Evolutionary conservation across 768 basidiomycete genomes (phyloP), one percentile per base, ranked within the genome.

Genomic region (Pleurotus tuber-regium): DNA sequence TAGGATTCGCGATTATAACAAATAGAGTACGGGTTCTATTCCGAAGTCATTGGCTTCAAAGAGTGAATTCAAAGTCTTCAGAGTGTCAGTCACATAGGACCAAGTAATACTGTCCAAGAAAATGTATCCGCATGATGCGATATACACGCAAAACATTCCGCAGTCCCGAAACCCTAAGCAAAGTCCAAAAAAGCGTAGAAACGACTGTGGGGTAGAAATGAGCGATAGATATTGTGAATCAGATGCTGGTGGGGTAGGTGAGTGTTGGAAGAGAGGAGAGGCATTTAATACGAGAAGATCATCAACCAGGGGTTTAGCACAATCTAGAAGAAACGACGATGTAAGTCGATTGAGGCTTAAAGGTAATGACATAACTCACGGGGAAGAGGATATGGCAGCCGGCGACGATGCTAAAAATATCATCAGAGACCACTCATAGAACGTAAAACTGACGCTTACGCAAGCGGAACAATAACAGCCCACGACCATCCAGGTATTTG

Each of bases 291-390:
- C 2, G 83, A 85, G 68, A 92, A 92, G 39, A 91, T 87, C 86
- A 91, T 89, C 49, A 92, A 70, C 86, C 87, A 90, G 1, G 90
- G 92, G 59, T 94, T 94, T 35, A 94, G 78, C 16, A 92, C 83
- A 50, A 95, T 86, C 77, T 87, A 55, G 26, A 43, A 9, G 35
- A 25, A 31, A 28, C 19, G 12, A 24, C 24, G 42, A 31, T 52
- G 41, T 41, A 7, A 19, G 31, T 41, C 14, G n/a, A n/a, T 29
- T 25, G 30, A 10, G 9, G 23, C 11, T 14, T 25, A 40, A 19
- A 42, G 7, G n/a, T 7, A 4, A 41, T 2, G 9, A 5, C 14
- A 11, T 5, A 42, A 74, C 83, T 59, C 61, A 87, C 86, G 9
- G 92, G 92, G 69, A 84, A 89, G 14, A 90, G 65, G 8, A 90